phyloP scores from a whole-genome alignment of 805 yeast genomes.

The Ogataea kodamae region DNA sequence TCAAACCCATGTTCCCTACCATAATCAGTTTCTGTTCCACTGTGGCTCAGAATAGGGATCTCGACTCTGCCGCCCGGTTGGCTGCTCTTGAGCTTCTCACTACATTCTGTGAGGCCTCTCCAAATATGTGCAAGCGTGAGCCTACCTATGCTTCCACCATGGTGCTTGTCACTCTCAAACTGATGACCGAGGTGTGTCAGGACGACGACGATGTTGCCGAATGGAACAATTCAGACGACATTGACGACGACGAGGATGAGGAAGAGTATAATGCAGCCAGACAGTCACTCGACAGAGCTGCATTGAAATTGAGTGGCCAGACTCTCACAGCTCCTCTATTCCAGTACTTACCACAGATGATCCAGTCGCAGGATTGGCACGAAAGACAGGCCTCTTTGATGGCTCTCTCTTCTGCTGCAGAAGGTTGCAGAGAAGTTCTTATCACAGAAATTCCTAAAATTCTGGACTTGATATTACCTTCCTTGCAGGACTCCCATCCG shows the following conservation, averaged over 20 bases:
- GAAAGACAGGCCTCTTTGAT: conserved; percentile 95
- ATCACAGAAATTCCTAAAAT: conserved; percentile 77
- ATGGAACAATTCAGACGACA: conserved; percentile 79
- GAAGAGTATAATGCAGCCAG: conserved; percentile 92
- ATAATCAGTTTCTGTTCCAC: conserved; percentile 81
- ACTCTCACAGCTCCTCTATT: conserved; percentile 82
- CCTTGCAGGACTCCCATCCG: conserved; percentile 81
- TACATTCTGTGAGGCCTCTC: conserved; percentile 89
- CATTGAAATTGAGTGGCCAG: conserved; percentile 80
- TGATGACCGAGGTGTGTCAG: conserved; percentile 90
- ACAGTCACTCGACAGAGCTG: conserved; percentile 88
- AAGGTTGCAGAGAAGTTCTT: conserved; percentile 90
- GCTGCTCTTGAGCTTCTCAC: conserved; percentile 87
- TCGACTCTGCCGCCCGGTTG: conserved; percentile 76
- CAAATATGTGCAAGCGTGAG: conserved; percentile 88
- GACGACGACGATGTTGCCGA: conserved; percentile 75
- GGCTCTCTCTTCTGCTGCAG: conserved; percentile 96
- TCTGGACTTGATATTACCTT: conserved; percentile 79
- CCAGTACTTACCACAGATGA: conserved; percentile 81
- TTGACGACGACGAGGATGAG: conserved; percentile 73
- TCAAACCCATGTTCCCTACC: conserved; percentile 86
- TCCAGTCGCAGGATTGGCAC: conserved; percentile 76
- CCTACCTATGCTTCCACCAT: conserved; percentile 66
- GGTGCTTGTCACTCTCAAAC: conserved; percentile 67
- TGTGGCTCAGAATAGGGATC: conserved; percentile 74